Conservation (phyloP, 768 basidiomycete genomes). For the Bullera alba region DNA sequence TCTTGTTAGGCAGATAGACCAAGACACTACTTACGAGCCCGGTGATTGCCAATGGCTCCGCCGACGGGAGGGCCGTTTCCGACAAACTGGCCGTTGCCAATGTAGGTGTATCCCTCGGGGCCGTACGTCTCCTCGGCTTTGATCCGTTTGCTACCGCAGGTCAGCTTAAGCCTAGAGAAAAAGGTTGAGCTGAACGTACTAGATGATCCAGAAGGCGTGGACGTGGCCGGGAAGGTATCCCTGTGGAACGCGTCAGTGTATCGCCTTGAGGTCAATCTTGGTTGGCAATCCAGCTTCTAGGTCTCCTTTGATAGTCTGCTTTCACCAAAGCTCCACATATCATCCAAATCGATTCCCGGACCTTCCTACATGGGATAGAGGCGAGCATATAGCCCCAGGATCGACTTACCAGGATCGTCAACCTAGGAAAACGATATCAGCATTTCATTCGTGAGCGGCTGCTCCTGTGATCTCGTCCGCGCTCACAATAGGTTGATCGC, state of each 20-base stretch:
- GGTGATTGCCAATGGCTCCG: too few species aligned
- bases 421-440: too few species aligned
- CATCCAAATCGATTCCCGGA: too few species aligned
- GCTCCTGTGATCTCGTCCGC: background rate
- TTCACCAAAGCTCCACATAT: too few species aligned
- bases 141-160: conserved; percentile 5
- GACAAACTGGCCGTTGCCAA: conserved; percentile 22
- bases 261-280: too few species aligned
- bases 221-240: conserved; percentile 22
- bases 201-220: conserved; percentile 21
- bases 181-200: conserved; percentile 2
- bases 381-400: background rate
- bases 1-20: background rate
- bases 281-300: too few species aligned
- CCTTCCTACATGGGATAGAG: too few species aligned
- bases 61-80: conserved; percentile 2
- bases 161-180: background rate
- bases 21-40: background rate
- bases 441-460: background rate
- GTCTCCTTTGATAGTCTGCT: too few species aligned
- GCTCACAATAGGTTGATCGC: conserved; percentile 11
- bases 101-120: conserved; percentile 15
- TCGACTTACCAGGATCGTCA: background rate
- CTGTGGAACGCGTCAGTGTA: conserved; percentile 7
- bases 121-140: conserved; percentile 21